Base-by-base conservation (phyloP, 129 eudicot species). In the Erigeron canadensis region DNA sequence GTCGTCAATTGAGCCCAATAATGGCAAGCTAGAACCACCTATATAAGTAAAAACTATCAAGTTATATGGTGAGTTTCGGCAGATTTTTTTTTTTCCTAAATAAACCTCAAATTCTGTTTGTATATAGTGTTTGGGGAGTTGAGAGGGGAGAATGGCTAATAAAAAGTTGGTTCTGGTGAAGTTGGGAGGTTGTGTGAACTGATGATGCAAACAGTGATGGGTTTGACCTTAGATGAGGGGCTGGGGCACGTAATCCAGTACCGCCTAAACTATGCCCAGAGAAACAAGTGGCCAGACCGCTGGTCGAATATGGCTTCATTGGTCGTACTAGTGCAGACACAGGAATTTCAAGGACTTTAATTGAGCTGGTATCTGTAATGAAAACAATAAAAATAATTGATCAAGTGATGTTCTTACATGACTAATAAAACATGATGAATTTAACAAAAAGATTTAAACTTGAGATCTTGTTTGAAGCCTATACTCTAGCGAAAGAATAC, bases 181-280 rank as follows among this genome's bases (percentile, higher is more conserved):
- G 75, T 50, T 8, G 57, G 64, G 43, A 19, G 51, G 34, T 28
- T 0, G 75, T 38, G 63, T 56, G 21, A 48, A 47, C 16, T n/a
- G 80, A 41, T n/a, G 80, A 41, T 70, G 63, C 59, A 65, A 40
- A 38, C 28, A 78, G 34, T 3, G 57, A 44, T 1, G 75, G 68
- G 54, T 76, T 63, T 34, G 80, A 40, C 37, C 83, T 66, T 17
- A 82, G 74, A 70, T 84, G 89, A 23, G 96, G 96, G 13, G 92
- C 83, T 10, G 92, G 89, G 22, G 83, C 79, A 45, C 86, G 81
- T 5, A 77, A 7, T 42, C 5, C 40, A 9, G 37, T 8, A 9
- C 75, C 47, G 22, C 73, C 72, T 28, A 8, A 18, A 37, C 46
- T 4, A 16, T 38, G 74, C 21, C 63, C 70, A 10, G 43, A 45